Conservation (phyloP, 2,329 filamentous ascomycete species). For the Stagonosporopsis cucurbitacearum region DNA sequence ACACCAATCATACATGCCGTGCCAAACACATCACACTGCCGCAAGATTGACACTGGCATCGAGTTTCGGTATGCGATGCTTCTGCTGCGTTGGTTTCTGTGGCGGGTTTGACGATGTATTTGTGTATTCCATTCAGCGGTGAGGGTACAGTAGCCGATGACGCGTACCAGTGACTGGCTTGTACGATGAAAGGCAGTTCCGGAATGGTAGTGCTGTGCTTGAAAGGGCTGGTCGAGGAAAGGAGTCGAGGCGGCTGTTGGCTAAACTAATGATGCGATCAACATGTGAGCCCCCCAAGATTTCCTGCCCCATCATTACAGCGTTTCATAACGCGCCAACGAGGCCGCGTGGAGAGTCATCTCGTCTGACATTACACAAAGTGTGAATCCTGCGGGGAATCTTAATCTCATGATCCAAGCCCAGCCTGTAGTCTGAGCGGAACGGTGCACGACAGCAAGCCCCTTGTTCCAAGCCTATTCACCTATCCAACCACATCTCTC, state of each 20-base stretch:
- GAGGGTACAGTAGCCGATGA: neutral
- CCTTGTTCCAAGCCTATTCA: neutral
- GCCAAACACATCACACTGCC: neutral
- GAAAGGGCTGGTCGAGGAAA: neutral
- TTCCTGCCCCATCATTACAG: neutral
- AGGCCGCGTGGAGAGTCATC: neutral
- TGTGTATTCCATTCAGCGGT: neutral
- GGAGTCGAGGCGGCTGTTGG: neutral
- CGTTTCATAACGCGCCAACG: neutral
- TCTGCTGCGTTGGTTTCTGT: neutral
- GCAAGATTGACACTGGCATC: neutral
- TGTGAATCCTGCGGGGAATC: neutral
- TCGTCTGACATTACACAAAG: neutral
- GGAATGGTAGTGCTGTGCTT: neutral
- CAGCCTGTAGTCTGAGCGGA: neutral
- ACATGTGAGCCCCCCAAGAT: neutral
- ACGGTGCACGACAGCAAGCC: neutral
- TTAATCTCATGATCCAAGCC: neutral
- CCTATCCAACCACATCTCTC: neutral
- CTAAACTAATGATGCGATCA: neutral
- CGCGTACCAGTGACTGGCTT: neutral
- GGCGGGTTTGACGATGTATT: neutral
- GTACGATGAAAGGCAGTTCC: neutral
- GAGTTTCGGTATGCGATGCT: neutral
- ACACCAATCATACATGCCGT: slow-evolving; percentile 8